These are phyloP conservation scores for Akanthomyces lecanii DNA, from an alignment of 2,329 filamentous ascomycete species.

Conservation along the genomic window DNA sequence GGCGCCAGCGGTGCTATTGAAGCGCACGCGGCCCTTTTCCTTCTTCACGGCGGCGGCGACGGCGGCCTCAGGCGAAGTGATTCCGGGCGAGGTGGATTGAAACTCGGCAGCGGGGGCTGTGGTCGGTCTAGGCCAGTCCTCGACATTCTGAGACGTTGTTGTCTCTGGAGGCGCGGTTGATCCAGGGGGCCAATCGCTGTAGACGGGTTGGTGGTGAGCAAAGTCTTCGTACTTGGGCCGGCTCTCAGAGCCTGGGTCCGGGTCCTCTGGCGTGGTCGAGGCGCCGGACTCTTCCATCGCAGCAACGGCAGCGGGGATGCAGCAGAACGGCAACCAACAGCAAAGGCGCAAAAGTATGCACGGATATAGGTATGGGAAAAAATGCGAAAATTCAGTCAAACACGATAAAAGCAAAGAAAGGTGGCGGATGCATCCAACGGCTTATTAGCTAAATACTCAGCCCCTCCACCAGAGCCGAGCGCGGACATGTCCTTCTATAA, in stretches of 20 bases:
- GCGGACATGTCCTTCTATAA: neutral
- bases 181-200: constrained; percentile 12
- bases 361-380: neutral
- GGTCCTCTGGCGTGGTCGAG: constrained; percentile 13
- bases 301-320: neutral
- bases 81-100: neutral
- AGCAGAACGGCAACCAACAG: neutral
- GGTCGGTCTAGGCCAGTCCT: constrained; percentile 14
- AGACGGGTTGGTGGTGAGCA: constrained; percentile 15
- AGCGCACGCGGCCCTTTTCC: constrained; percentile 45
- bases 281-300: constrained; percentile 14
- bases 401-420: neutral
- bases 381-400: neutral
- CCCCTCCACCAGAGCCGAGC: constrained; percentile 8
- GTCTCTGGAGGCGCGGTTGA: constrained; percentile 8
- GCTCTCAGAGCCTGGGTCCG: constrained; percentile 13
- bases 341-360: neutral
- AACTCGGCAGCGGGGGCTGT: constrained; percentile 3
- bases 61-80: constrained; percentile 9
- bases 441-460: constrained; percentile 1
- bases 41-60: constrained; percentile 29
- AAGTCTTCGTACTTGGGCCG: constrained; percentile 17
- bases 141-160: constrained; percentile 6
- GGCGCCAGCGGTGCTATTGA: constrained; percentile 42
- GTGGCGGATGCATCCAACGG: neutral